phyloP scores from a whole-genome alignment of 1,139 yeast species.

The Pichia cactophila region DNA sequence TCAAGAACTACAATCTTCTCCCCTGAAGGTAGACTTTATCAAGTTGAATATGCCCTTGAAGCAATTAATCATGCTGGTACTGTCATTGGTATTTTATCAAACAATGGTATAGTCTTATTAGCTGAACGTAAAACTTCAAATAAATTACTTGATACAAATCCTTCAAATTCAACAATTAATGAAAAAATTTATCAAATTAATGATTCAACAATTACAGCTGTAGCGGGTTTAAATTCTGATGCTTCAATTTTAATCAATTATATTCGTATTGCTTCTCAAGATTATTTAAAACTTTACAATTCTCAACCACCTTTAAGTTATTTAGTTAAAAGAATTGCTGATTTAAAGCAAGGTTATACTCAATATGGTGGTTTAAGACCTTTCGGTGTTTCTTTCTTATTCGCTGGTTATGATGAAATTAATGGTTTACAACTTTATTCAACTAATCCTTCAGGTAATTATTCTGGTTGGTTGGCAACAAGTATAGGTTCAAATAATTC shows the following conservation, averaged over 20 bases:
- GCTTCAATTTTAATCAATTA: conserved; percentile 85
- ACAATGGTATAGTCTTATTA: conserved; percentile 91
- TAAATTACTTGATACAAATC: conserved; percentile 61
- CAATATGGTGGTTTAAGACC: conserved; percentile 99
- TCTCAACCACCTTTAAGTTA: conserved; percentile 91
- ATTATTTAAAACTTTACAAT: conserved; percentile 73
- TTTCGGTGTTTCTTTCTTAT: conserved; percentile 92
- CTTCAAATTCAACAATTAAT: conserved; percentile 35
- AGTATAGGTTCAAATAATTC: conserved; percentile 94
- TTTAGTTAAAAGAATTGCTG: conserved; percentile 82
- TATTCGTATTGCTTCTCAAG: conserved; percentile 83
- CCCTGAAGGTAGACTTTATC: conserved; percentile 97
- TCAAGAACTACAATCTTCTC: conserved; percentile 97
- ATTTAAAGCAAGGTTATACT: conserved; percentile 94
- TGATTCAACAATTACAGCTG: conserved; percentile 66
- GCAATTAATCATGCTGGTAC: conserved; percentile 98
- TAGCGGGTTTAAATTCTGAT: conserved; percentile 97
- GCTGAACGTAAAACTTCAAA: conserved; percentile 95
- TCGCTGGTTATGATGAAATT: conserved; percentile 91
- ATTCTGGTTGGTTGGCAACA: conserved; percentile 98
- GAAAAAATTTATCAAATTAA: conserved; percentile 86
- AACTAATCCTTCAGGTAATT: conserved; percentile 95
- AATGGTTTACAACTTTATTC: conserved; percentile 90
- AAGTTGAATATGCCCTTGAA: conserved; percentile 94
- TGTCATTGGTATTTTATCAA: conserved; percentile 87